Conservation (phyloP, 495 filamentous ascomycete species). For the Tuber indicum region DNA sequence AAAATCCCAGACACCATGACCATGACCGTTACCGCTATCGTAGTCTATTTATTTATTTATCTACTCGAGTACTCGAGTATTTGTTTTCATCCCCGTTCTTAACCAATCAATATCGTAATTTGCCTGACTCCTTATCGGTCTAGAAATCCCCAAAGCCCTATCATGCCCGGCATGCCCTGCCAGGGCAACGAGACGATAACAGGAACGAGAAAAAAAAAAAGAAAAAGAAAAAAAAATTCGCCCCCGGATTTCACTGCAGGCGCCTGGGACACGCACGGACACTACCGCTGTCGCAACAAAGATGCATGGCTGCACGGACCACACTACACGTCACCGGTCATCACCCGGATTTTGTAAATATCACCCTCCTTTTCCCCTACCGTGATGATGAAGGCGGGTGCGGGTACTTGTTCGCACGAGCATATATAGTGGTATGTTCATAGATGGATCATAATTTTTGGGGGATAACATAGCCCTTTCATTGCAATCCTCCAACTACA, state of each 20-base stretch:
- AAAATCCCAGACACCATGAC: background rate
- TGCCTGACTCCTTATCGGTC: background rate
- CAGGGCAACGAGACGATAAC: background rate
- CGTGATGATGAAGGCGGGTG: background rate
- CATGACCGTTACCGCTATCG: background rate
- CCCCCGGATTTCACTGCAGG: background rate
- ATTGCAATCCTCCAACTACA: background rate
- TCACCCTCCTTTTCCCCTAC: too few species aligned
- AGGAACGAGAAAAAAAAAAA: background rate
- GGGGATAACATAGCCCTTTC: background rate
- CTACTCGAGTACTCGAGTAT: too few species aligned
- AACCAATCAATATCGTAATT: background rate
- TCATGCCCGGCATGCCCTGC: background rate
- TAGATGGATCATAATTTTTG: background rate
- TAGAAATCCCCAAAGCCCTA: background rate
- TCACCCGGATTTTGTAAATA: background rate
- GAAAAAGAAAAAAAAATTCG: background rate
- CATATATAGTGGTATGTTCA: background rate
- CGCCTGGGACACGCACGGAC: background rate
- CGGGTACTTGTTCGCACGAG: background rate
- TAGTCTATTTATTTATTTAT: background rate
- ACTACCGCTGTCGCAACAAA: background rate
- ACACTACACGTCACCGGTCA: background rate
- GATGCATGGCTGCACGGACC: background rate
- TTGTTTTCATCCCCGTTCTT: background rate